These are phyloP conservation scores for Mucor racemosus DNA, from an alignment of 371 early-diverging fungal species.

Conservation along the genomic window DNA sequence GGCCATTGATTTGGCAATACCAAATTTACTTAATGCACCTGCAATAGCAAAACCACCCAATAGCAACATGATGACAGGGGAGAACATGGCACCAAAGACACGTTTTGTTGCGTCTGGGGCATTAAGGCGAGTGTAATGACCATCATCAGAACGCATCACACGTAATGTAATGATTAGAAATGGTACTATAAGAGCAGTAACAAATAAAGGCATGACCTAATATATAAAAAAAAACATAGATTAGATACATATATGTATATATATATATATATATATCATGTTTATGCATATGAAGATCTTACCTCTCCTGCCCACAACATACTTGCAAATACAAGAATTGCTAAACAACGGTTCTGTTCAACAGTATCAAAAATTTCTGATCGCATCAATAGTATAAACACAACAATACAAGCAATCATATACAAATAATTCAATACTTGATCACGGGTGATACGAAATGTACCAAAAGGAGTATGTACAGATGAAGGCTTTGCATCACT, in stretches of 20 bases:
- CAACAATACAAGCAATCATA: constrained; percentile 51
- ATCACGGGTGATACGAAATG: constrained; percentile 43
- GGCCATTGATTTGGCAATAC: constrained; percentile 76
- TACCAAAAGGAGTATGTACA: constrained; percentile 54
- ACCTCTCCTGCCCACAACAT: constrained; percentile 95
- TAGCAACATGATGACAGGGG: constrained; percentile 92
- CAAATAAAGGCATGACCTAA: constrained; percentile 92
- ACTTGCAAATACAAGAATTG: constrained; percentile 86
- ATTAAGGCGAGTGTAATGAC: constrained; percentile 44
- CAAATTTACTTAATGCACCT: constrained; percentile 69
- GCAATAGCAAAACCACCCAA: constrained; percentile 95
- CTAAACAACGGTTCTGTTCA: constrained; percentile 85
- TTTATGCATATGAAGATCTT: constrained; percentile 9
- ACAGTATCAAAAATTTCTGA: constrained; percentile 59
- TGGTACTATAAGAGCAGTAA: constrained; percentile 90
- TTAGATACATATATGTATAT: not conserved
- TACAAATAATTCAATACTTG: constrained; percentile 43
- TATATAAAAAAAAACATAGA: not conserved
- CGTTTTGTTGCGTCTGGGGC: constrained; percentile 79
- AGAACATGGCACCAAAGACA: constrained; percentile 94
- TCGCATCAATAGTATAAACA: constrained; percentile 60
- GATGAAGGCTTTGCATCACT: constrained; percentile 46
- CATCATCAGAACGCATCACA: constrained; percentile 75
- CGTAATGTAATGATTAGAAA: constrained; percentile 83
- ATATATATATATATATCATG: too few relatives aligned